Base-by-base conservation (phyloP, 225 moss, liverwort and hornwort genomes). In the Sphagnum contortum region DNA sequence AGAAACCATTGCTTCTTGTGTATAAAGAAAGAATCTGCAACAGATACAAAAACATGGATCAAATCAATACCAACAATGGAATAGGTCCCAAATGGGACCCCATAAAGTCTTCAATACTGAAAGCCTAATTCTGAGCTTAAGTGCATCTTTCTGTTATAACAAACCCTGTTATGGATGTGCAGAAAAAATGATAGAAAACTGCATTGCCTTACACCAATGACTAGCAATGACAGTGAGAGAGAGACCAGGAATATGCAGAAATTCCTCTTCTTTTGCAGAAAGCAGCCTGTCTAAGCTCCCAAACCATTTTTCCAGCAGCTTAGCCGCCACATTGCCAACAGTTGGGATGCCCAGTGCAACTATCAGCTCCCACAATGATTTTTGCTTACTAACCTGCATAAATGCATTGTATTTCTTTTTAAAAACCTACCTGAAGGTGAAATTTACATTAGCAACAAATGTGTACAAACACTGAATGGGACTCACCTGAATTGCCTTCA, bases 261-360 rank as follows among this genome's bases (percentile, higher is more conserved):
- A 72, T 61, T 81, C 80, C 51, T 78, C 78, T 6, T 75, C 61
- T 48, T 75, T 73, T 47, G 85, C 82, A 58, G 69, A 58, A 4
- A 85, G 57, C 44, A 94, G 76, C 63, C 79, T 77, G 49, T 69
- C 66, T 61, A 94, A 77, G 65, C 79, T 84, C 65, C 91, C 85
- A 75, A 94, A 83, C 70, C 80, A 79, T 61, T 80, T 68, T 60
- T 77, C 91, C 66, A 91, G 73, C 55, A 82, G 79, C 77, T 89
- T 81, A 54, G 88, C 84, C 70, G 82, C 70, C 54, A 72, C 71
- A 45, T 57, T 70, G 65, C 94, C 94, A 63, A 94, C 91, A 73
- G 75, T 77, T n/a, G 90, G 91, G 70, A 94, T 91, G 45, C 94
- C 91, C 12, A 94, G 67, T 50, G 94, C 87, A 44, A 76, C 77